Evolutionary conservation across 2,329 filamentous ascomycete species (phyloP), one percentile per base, ranked within the genome.

Genomic region (Fusarium palustre): DNA sequence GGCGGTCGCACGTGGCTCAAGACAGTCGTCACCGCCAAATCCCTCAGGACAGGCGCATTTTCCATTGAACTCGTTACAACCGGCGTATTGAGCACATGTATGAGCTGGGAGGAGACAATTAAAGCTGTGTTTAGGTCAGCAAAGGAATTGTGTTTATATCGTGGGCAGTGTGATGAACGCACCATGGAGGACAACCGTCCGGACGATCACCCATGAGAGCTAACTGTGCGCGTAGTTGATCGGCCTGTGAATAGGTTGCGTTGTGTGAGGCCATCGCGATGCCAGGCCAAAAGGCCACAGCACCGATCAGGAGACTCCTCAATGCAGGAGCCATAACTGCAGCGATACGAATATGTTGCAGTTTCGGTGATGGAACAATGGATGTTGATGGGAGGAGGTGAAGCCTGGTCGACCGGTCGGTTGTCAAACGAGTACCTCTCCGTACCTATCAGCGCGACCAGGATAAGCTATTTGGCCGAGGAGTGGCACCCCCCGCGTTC

Each of bases 71-170:
- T 91, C 89, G 79, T 96, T 97, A 80, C 96, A 99, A 34, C 89
- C 86, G 36, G 94, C 92, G 78, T 92, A 99, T 81, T 99, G 96
- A 67, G 92, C 90, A 80, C 96, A 99, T 67, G 89, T 90, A 79
- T 97, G 97, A 67, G 92, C 93, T 30, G 96, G 94, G 18, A 99
- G 88, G 61, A 97, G 92, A 83, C 96, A 99, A 87, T 99, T 98
- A 86, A 99, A 99, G 84, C 96, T 95, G 70, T 74, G 75, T 12
- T 20, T 16, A 22, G 77, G 38, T 64, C 45, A 67, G 55, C 43
- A 65, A 38, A 28, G 18, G 13, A 38, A 20, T 28, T 31, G 22
- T 34, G 18, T 16, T 36, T 49, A 9, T 39, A 7, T 28, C 18
- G 34, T 18, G 24, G n/a, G 24, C 15, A 18, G 41, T 16, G 24